phyloP scores from a whole-genome alignment of 1,284 basidiomycete species.

The Moesziomyces parantarcticus region DNA sequence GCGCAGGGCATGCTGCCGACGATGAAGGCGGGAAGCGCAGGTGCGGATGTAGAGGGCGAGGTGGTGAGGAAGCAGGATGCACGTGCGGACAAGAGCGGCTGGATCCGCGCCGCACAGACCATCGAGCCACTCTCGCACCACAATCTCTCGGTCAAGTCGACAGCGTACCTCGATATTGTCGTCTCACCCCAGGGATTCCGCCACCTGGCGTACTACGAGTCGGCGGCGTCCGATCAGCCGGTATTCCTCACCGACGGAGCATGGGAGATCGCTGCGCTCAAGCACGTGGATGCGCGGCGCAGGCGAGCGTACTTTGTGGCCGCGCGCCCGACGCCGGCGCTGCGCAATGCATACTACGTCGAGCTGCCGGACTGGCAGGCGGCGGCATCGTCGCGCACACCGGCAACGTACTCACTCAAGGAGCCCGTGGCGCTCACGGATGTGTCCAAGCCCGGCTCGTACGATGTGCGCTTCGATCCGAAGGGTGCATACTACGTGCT shows the following conservation, averaged over 20 bases:
- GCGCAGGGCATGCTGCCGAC: background rate
- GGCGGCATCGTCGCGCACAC: constrained; percentile 47
- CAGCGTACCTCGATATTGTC: constrained; percentile 57
- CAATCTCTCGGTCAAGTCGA: constrained; percentile 30
- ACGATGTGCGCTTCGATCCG: constrained; percentile 69
- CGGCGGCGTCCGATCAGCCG: constrained; percentile 29
- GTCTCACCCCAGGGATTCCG: constrained; percentile 45
- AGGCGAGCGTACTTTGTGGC: constrained; percentile 86
- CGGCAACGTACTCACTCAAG: constrained; percentile 74
- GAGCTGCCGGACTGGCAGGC: constrained; percentile 49
- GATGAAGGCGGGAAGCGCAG: constrained; percentile 2
- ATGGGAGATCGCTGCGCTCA: constrained; percentile 87
- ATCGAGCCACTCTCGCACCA: constrained; percentile 47
- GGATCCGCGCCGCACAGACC: constrained; percentile 76
- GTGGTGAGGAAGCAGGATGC: constrained; percentile 74
- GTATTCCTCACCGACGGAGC: constrained; percentile 80
- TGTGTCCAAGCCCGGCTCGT: constrained; percentile 74
- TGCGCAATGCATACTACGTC: constrained; percentile 80
- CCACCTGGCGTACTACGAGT: constrained; percentile 56
- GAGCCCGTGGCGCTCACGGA: constrained; percentile 77
- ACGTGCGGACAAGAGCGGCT: constrained; percentile 82
- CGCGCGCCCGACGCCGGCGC: constrained; percentile 81
- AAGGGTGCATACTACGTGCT: constrained; percentile 78
- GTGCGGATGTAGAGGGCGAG: constrained; percentile 53
- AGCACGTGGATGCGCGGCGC: constrained; percentile 77